Conservation (phyloP, 169 alveolate species). For the Besnoitia besnoiti region DNA sequence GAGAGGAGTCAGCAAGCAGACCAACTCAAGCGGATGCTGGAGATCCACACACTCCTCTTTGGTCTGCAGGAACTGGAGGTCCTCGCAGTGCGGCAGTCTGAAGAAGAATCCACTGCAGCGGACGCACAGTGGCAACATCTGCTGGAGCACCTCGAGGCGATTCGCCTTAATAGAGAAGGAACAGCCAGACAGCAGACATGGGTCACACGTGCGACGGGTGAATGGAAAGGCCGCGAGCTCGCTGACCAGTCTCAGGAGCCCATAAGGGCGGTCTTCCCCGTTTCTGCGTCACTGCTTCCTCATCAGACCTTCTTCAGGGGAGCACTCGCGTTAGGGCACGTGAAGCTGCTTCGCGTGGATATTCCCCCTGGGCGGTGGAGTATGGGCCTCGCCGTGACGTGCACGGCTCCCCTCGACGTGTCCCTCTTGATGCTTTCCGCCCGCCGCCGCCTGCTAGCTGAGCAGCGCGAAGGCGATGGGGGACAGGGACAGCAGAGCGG, state of each 20-base stretch:
- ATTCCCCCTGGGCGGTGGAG: constrained; percentile 34
- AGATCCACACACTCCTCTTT: constrained; percentile 23
- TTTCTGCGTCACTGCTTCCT: background rate
- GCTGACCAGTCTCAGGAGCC: background rate
- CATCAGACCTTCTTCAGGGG: constrained; percentile 20
- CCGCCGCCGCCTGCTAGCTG: background rate
- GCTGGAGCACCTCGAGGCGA: constrained; percentile 3
- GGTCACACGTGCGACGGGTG: constrained; percentile 10
- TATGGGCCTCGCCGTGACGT: constrained; percentile 11
- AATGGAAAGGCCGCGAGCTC: background rate
- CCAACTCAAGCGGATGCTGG: constrained; percentile 29
- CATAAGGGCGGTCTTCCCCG: background rate
- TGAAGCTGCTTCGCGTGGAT: background rate
- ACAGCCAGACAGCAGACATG: background rate
- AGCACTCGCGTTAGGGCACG: background rate
- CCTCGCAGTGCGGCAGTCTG: background rate
- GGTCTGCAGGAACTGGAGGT: constrained; percentile 26
- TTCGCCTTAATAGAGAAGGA: background rate
- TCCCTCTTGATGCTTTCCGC: constrained; percentile 16
- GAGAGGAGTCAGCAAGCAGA: background rate
- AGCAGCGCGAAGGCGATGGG: background rate
- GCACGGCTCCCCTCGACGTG: constrained; percentile 15
- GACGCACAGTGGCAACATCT: constrained; percentile 23
- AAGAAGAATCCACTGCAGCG: constrained; percentile 21
- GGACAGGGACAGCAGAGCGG: no score